These are phyloP conservation scores for Echinochloa phyllopogon DNA, from an alignment of 176 grass and related monocot species.

Conservation along the genomic window DNA sequence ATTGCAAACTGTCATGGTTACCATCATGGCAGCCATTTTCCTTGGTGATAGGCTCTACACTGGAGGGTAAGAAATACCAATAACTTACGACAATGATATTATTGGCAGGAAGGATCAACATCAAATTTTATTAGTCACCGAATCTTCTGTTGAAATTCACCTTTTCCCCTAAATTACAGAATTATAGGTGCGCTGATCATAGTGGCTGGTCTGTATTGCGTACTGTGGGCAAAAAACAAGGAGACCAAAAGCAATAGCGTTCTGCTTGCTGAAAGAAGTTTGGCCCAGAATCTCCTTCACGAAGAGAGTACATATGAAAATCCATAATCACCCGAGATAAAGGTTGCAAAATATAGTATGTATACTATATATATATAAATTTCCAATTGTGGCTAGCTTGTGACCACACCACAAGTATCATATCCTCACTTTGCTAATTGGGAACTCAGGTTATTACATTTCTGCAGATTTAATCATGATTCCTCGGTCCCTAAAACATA, in stretches of 20 bases:
- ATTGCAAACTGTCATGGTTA: conserved; percentile 62
- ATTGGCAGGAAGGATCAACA: background rate
- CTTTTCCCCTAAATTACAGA: background rate
- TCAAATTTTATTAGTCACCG: background rate
- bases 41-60: conserved; percentile 59
- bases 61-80: conserved; percentile 53
- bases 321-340: background rate
- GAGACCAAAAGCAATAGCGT: background rate
- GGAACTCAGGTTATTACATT: no score
- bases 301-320: background rate
- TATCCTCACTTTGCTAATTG: no score
- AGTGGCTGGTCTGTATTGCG: background rate
- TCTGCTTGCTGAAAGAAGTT: background rate
- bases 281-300: background rate
- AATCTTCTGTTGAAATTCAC: background rate
- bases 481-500: no score
- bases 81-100: background rate
- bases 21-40: conserved; percentile 56
- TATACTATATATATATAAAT: no score
- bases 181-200: conserved; percentile 8
- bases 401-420: no score
- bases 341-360: no score
- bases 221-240: conserved; percentile 2
- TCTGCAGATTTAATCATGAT: no score
- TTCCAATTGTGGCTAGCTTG: no score